Base-by-base conservation (phyloP, 2,329 filamentous ascomycete species). In the Colletotrichum incanum region DNA sequence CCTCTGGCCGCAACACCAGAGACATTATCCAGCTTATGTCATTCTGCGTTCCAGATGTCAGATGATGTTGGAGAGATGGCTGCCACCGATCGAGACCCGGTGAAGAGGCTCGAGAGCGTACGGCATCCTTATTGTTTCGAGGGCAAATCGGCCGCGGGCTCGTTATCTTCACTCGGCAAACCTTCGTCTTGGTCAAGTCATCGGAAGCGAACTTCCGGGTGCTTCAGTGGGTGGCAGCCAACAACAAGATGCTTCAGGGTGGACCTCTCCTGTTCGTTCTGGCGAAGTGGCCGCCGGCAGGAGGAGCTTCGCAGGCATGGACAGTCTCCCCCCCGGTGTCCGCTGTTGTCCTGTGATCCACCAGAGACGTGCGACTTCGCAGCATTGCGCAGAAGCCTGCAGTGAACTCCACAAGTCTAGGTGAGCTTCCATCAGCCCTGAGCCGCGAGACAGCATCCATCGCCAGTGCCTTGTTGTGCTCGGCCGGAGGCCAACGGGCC, bases 401-500 rank as follows among this genome's bases (percentile, higher is more conserved):
- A 62, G 34, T 67, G 34, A 37, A 41, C 9, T 45, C 41, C 23
- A 50, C 47, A 31, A 56, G 28, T 9, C 28, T 16, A 23, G 54
- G 37, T 6, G 20, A 47, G 47, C 52, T 45, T 55, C 39, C 47
- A 41, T 31, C 55, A 56, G 37, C 56, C 68, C 63, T 41, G 9
- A 43, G 34, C 56, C 49, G 68, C 41, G 14, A 45, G n/a, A 34
- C 68, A 56, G 68, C 50, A 58, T 20, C 65, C 20, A 9, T 50
- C 31, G 34, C 23, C 20, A 50, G 18, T 31, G 31, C 6, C 39
- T 41, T 26, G 23, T 60, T 23, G 37, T 47, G 49, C 34, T 50
- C 34, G 23, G 7, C 68, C 64, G 68, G 68, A 71, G n/a, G 50
- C 58, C 23, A 71, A 58, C 64, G 68, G 52, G 56, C 67, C 55